phyloP scores from a whole-genome alignment of 768 basidiomycete species.

The Neoboletus brunneissimus region DNA sequence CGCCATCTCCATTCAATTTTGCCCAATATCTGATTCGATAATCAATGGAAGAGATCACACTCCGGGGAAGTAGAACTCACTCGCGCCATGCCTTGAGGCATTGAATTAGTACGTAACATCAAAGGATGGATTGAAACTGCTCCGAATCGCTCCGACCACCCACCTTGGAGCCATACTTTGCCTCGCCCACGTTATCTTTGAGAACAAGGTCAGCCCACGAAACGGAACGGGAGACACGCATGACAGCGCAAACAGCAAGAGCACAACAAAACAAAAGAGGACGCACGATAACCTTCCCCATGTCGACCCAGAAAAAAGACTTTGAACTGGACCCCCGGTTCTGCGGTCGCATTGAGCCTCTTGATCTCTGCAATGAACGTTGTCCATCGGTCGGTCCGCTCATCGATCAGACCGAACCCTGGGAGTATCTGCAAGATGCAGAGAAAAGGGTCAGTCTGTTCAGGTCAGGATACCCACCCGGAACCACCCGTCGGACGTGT shows the following conservation, averaged over 20 bases:
- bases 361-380: slow-evolving; percentile 40
- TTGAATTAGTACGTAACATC: neutral
- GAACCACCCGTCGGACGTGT: neutral
- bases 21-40: slow-evolving; percentile 52
- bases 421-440: slow-evolving; percentile 14
- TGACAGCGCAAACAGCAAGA: neutral
- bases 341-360: slow-evolving; percentile 31
- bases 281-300: slow-evolving; percentile 52
- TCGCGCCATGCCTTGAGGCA: slow-evolving; percentile 50
- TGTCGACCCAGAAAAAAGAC: slow-evolving; percentile 66
- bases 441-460: neutral
- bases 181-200: slow-evolving; percentile 66
- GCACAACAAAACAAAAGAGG: neutral
- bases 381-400: slow-evolving; percentile 47
- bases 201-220: neutral
- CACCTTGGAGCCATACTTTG: slow-evolving; percentile 58
- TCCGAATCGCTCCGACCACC: neutral
- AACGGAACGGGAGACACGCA: neutral
- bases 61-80: slow-evolving; percentile 35
- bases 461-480: neutral
- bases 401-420: slow-evolving; percentile 38
- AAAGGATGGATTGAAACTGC: neutral
- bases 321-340: slow-evolving; percentile 37
- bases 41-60: neutral
- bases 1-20: slow-evolving; percentile 59